Percentiles rank a stretch among this genome's conserved stretches.
phyloP scores from a whole-genome alignment of 192 early-diverging fungal species.

The Mortierella alpina region DNA sequence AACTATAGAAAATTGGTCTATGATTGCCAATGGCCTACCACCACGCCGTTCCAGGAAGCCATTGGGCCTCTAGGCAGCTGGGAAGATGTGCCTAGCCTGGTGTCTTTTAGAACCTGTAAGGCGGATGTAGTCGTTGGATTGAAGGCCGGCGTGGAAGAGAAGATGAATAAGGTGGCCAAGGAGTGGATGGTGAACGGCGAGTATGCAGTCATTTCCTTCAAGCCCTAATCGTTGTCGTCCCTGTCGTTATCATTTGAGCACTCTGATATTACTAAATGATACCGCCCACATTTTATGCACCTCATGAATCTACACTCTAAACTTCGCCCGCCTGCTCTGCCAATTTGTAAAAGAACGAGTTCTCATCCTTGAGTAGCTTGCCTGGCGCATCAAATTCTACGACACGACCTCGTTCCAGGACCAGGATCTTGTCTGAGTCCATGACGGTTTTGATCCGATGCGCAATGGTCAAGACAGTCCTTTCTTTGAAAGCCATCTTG shows the following conservation, averaged over 20 bases:
- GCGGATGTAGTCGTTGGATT: constrained; percentile 87
- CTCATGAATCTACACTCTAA: too few relatives aligned
- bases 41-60: constrained; percentile 86
- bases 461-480: constrained; percentile 90
- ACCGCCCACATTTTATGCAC: too few relatives aligned
- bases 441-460: constrained; percentile 90
- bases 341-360: constrained; percentile 34
- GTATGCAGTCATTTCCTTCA: constrained; percentile 74
- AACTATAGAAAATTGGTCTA: constrained; percentile 97
- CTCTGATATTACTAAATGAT: neutral
- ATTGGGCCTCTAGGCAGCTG: constrained; percentile 76
- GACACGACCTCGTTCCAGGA: constrained; percentile 73
- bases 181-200: constrained; percentile 80
- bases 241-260: too few relatives aligned
- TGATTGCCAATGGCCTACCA: constrained; percentile 87
- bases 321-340: constrained; percentile 43
- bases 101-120: constrained; percentile 88
- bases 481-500: constrained; percentile 73
- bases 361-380: constrained; percentile 20
- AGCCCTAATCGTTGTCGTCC: neutral
- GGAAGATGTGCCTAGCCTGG: constrained; percentile 70
- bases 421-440: constrained; percentile 87
- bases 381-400: constrained; percentile 45
- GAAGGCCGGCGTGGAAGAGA: constrained; percentile 61
- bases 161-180: constrained; percentile 55